Evolutionary conservation across 2,329 filamentous ascomycete species (phyloP).

Genomic region (Aspergillus sp.): DNA sequence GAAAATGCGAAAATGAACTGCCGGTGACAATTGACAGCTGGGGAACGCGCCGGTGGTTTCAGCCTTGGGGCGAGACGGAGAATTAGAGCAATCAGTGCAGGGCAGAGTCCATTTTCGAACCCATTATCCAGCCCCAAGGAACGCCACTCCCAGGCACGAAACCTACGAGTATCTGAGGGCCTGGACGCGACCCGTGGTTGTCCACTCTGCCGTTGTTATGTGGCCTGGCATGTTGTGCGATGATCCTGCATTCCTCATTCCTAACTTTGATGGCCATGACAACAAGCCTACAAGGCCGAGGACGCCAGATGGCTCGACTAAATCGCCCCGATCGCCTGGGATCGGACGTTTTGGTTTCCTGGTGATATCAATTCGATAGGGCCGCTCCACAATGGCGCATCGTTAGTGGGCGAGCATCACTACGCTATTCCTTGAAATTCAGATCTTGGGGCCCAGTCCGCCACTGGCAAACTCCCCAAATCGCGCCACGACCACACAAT

Average conservation of each 20-base stretch:
- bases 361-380: background rate
- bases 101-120: too few species aligned
- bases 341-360: background rate
- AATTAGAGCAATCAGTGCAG: background rate
- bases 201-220: too few species aligned
- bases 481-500: background rate
- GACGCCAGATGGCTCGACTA: background rate
- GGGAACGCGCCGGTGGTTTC: conserved; percentile 5
- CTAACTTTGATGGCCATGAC: background rate
- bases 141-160: conserved; percentile 1
- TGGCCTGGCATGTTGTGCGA: background rate
- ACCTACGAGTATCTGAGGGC: background rate
- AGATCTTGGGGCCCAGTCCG: too few species aligned
- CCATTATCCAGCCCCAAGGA: background rate
- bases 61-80: background rate
- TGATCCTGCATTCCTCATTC: background rate
- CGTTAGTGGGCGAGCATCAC: background rate
- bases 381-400: background rate
- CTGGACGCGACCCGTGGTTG: background rate
- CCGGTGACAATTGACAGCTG: background rate
- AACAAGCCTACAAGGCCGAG: background rate
- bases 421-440: background rate
- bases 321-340: background rate
- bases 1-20: background rate
- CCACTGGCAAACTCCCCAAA: background rate